These are phyloP conservation scores for Arachis monticola DNA, from an alignment of 331 rosid species.

Conservation along the genomic window DNA sequence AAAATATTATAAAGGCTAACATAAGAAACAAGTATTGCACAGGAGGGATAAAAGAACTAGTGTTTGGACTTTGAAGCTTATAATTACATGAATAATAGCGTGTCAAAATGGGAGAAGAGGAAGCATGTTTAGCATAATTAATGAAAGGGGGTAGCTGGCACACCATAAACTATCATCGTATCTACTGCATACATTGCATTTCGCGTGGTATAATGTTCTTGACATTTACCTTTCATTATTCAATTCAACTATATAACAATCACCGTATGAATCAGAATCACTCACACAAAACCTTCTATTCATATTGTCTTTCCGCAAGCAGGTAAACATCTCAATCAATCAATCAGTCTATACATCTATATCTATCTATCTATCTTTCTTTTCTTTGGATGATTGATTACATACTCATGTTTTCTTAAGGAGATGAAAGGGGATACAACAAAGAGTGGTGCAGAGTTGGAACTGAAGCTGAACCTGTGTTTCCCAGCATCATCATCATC, in stretches of 20 bases:
- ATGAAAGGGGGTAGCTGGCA: background rate
- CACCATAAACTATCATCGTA: background rate
- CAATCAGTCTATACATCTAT: too few species aligned
- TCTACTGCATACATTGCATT: constrained; percentile 3
- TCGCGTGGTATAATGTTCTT: background rate
- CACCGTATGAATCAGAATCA: background rate
- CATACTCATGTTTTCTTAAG: too few species aligned
- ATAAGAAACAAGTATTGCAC: too few species aligned
- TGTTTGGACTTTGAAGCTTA: too few species aligned
- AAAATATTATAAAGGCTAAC: too few species aligned
- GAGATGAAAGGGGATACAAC: constrained; percentile 40
- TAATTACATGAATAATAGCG: too few species aligned
- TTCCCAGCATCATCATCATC: constrained; percentile 36
- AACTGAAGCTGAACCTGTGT: constrained; percentile 35
- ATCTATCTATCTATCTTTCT: too few species aligned
- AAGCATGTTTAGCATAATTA: constrained; percentile 1
- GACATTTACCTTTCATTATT: background rate
- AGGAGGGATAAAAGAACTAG: too few species aligned
- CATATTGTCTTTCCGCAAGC: background rate
- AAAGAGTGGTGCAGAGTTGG: constrained; percentile 40
- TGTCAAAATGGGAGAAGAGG: background rate
- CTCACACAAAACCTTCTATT: background rate
- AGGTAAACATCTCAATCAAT: background rate
- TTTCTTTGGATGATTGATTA: too few species aligned
- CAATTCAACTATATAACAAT: background rate